Evolutionary conservation across 352 stramenopile genomes (phyloP).

Genomic region (Peronospora belbahrii): DNA sequence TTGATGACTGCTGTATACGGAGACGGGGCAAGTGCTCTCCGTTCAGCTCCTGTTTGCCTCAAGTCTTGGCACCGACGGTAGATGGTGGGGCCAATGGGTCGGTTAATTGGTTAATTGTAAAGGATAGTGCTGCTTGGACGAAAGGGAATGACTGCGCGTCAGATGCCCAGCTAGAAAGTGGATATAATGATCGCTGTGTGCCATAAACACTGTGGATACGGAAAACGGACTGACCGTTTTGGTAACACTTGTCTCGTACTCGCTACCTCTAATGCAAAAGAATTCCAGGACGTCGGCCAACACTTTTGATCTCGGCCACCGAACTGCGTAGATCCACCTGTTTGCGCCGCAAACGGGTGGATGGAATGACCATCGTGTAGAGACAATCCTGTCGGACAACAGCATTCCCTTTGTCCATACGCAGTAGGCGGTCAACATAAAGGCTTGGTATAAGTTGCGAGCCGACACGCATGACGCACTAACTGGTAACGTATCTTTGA

Average conservation of each 20-base stretch:
- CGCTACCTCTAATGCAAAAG: not conserved
- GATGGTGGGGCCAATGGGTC: no score
- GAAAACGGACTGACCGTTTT: constrained; percentile 25
- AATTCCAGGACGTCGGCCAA: not conserved
- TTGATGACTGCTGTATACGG: constrained; percentile 19
- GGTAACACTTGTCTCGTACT: constrained; percentile 14
- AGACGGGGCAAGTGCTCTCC: no score
- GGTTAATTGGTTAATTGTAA: not conserved
- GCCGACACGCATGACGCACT: constrained; percentile 2
- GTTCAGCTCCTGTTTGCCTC: constrained; percentile 1
- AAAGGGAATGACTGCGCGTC: not conserved
- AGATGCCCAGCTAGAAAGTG: constrained; percentile 9
- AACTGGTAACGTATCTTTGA: constrained; percentile 22
- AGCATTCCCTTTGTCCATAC: constrained; percentile 1
- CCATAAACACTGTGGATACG: constrained; percentile 3
- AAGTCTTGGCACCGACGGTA: constrained; percentile 17
- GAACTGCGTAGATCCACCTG: no score
- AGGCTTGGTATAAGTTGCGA: not conserved
- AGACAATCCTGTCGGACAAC: no score
- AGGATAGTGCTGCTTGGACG: not conserved
- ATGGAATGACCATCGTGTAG: no score
- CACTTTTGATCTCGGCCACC: no score
- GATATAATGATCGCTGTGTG: constrained; percentile 5
- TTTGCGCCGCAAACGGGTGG: no score
- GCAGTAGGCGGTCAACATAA: constrained; percentile 24